Conservation (phyloP, 1,284 basidiomycete species). For the Fomes fomentarius region DNA sequence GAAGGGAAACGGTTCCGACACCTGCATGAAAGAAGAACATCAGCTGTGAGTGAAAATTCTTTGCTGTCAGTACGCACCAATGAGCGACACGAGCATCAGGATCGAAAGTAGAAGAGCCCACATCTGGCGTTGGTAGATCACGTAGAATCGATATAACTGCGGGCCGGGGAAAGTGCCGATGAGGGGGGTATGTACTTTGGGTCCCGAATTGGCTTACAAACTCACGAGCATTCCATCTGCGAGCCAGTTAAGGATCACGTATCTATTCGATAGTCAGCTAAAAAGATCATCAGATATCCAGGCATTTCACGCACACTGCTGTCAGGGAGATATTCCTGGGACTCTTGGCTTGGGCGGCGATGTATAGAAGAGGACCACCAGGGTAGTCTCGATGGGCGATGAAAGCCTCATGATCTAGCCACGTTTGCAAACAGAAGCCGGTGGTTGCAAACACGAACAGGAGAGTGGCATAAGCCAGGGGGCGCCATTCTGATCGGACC, state of each 20-base stretch:
- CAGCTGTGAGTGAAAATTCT: conserved; percentile 17
- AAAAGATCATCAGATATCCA: background rate
- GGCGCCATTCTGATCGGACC: conserved; percentile 13
- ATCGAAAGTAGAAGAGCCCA: background rate
- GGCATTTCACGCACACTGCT: conserved; percentile 28
- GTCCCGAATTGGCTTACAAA: background rate
- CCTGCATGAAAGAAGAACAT: conserved; percentile 20
- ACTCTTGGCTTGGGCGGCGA: conserved; percentile 23
- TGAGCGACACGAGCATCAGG: conserved; percentile 9
- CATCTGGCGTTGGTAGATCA: conserved; percentile 19
- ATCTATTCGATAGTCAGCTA: conserved; percentile 25
- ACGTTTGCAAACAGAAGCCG: conserved; percentile 29
- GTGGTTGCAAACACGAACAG: conserved; percentile 30
- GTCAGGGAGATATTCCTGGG: conserved; percentile 28
- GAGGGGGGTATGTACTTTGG: too few relatives aligned
- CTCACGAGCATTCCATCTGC: conserved; percentile 37
- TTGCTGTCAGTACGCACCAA: conserved; percentile 28
- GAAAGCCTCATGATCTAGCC: conserved; percentile 29
- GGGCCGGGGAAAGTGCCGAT: too few relatives aligned
- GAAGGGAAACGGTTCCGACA: conserved; percentile 29
- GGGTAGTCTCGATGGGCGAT: conserved; percentile 19
- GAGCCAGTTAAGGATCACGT: conserved; percentile 37
- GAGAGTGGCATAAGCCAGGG: conserved; percentile 19
- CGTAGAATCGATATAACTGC: conserved; percentile 33
- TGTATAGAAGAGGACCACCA: conserved; percentile 29